Conservation (phyloP, 2,329 filamentous ascomycete genomes). For the Calonectria pseudoreteaudii region DNA sequence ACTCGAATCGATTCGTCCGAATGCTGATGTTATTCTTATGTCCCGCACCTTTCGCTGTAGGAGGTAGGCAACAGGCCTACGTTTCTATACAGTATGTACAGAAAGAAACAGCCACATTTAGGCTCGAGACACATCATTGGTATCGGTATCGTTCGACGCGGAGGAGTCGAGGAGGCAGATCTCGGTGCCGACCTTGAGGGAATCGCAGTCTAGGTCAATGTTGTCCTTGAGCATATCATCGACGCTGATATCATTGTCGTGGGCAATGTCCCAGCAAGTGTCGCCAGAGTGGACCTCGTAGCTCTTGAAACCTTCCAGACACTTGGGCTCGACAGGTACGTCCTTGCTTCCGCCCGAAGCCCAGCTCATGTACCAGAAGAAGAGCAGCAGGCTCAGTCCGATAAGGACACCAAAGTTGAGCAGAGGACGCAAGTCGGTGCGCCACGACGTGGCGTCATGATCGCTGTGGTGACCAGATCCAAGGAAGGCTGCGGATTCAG, state of each 20-base stretch:
- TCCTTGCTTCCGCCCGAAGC: slow-evolving; percentile 33
- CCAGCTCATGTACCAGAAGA: slow-evolving; percentile 61
- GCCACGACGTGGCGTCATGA: slow-evolving; percentile 55
- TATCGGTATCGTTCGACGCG: slow-evolving; percentile 2
- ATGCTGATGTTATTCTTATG: not conserved
- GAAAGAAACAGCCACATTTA: not conserved
- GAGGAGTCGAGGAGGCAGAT: slow-evolving; percentile 57
- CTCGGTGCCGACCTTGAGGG: slow-evolving; percentile 53
- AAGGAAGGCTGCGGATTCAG: slow-evolving; percentile 47
- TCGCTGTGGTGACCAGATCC: slow-evolving; percentile 35
- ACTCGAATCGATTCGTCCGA: not conserved
- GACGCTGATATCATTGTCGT: slow-evolving; percentile 55
- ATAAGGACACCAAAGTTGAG: slow-evolving; percentile 69
- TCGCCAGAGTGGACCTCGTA: slow-evolving; percentile 60
- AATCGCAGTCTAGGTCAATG: slow-evolving; percentile 59
- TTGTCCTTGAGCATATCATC: slow-evolving; percentile 61
- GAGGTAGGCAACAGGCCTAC: slow-evolving; percentile 10
- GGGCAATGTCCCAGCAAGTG: slow-evolving; percentile 65
- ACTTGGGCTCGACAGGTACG: slow-evolving; percentile 35
- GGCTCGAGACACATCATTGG: not conserved
- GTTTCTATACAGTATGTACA: not conserved
- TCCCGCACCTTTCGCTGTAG: slow-evolving; percentile 3
- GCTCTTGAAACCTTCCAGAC: slow-evolving; percentile 45
- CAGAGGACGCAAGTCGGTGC: slow-evolving; percentile 65
- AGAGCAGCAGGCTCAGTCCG: slow-evolving; percentile 60